These are phyloP conservation scores for Daldinia decipiens DNA, from an alignment of 495 filamentous ascomycete genomes.

Conservation along the genomic window DNA sequence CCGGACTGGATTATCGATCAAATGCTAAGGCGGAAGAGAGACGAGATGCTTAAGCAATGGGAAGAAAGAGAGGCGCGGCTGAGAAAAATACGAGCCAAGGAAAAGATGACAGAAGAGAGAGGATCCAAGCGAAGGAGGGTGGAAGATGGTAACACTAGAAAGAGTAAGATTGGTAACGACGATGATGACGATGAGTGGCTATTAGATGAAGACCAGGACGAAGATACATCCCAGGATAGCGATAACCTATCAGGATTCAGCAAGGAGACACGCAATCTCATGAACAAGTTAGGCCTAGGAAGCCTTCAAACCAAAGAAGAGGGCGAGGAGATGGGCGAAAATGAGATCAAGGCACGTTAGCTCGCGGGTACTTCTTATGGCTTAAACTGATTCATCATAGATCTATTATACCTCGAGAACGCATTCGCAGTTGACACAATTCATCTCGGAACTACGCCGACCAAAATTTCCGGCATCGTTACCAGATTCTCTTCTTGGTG, in stretches of 20 bases:
- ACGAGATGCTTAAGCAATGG: conserved; percentile 71
- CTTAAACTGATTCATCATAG: conserved; percentile 45
- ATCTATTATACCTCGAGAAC: conserved; percentile 96
- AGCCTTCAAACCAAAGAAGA: conserved; percentile 46
- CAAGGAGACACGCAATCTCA: conserved; percentile 69
- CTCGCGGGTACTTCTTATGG: conserved; percentile 3
- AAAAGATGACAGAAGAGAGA: conserved; percentile 68
- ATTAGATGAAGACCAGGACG: conserved; percentile 83
- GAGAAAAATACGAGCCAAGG: conserved; percentile 72
- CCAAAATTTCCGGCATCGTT: conserved; percentile 74
- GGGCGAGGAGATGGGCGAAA: conserved; percentile 62
- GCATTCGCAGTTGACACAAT: conserved; percentile 93
- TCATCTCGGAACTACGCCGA: conserved; percentile 88
- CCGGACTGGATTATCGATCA: conserved; percentile 91
- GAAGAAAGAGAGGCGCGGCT: conserved; percentile 77
- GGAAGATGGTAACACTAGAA: conserved; percentile 42
- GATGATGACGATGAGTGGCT: conserved; percentile 76
- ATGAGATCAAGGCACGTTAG: conserved; percentile 67
- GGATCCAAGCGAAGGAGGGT: conserved; percentile 50
- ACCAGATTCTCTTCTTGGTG: conserved; percentile 48
- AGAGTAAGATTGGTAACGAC: conserved; percentile 37
- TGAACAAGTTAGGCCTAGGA: conserved; percentile 65
- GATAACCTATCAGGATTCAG: conserved; percentile 60
- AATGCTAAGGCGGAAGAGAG: conserved; percentile 70
- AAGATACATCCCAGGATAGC: conserved; percentile 55